Conservation (phyloP, 2,329 filamentous ascomycete species). For the Aphanoascus verrucosus region DNA sequence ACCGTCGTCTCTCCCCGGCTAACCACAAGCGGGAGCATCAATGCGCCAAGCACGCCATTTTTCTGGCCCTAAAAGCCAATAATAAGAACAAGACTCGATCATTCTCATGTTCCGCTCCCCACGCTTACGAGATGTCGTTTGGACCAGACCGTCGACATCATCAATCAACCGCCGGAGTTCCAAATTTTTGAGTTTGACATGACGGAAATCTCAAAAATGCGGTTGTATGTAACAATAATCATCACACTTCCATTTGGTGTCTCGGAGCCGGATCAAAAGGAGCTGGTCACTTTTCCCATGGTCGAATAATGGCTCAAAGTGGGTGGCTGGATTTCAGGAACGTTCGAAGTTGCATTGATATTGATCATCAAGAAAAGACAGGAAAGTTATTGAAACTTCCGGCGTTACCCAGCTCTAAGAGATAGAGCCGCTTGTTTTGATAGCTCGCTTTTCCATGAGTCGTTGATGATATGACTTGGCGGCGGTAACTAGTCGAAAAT, state of each 20-base stretch:
- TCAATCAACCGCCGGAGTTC: background rate
- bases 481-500: too few relatives aligned
- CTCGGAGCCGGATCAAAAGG: background rate
- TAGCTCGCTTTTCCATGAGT: background rate
- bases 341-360: conserved; percentile 2
- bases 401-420: conserved; percentile 3
- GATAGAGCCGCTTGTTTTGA: background rate
- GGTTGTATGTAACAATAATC: too few relatives aligned
- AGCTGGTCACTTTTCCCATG: background rate
- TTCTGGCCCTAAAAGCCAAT: background rate
- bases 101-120: background rate
- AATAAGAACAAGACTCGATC: background rate
- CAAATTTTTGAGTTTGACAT: background rate
- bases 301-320: background rate
- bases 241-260: background rate
- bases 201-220: conserved; percentile 2
- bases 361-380: background rate
- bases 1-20: background rate
- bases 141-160: too few relatives aligned
- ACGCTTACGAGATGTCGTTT: background rate
- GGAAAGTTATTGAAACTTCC: background rate
- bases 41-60: conserved; percentile 1
- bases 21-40: background rate
- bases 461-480: background rate
- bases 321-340: background rate